Evolutionary conservation across 164 flowering plant species (phyloP).

Genomic region (Buxus sempervirens): DNA sequence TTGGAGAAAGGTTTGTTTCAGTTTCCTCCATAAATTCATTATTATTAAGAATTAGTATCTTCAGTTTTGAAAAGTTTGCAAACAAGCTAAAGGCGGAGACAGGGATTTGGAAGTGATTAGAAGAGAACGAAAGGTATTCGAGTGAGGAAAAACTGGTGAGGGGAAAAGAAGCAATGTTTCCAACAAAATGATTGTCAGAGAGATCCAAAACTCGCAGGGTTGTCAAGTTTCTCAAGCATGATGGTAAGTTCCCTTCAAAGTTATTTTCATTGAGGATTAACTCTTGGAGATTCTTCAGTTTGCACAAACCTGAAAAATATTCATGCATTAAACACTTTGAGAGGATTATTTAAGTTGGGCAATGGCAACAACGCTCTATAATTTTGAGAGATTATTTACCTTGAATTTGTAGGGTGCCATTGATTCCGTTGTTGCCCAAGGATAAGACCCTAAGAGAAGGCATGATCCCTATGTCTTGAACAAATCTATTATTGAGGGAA

Average conservation of each 20-base stretch:
- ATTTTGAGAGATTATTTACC: neutral
- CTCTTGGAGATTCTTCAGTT: conserved; percentile 12
- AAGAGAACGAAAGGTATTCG: conserved; percentile 8
- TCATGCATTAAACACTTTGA: too few relatives aligned
- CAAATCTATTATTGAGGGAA: neutral
- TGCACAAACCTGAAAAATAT: conserved; percentile 1
- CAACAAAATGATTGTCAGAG: conserved; percentile 8
- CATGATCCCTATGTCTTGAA: neutral
- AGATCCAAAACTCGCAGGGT: conserved; percentile 15
- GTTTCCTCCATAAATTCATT: neutral
- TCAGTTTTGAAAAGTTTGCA: conserved; percentile 5
- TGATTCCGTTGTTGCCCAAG: neutral
- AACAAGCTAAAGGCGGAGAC: conserved; percentile 14
- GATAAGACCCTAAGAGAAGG: neutral
- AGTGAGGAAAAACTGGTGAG: conserved; percentile 7
- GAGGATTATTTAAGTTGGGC: too few relatives aligned
- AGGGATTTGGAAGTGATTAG: conserved; percentile 8
- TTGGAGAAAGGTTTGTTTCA: neutral
- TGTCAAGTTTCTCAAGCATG: conserved; percentile 14
- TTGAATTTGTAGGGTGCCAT: neutral
- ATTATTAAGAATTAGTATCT: neutral
- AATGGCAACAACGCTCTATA: too few relatives aligned
- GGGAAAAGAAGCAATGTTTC: conserved; percentile 10
- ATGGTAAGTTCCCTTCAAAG: conserved; percentile 12
- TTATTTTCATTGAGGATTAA: conserved; percentile 10